Base-by-base conservation (phyloP, 345 rosid species). In the Brassica cretica region DNA sequence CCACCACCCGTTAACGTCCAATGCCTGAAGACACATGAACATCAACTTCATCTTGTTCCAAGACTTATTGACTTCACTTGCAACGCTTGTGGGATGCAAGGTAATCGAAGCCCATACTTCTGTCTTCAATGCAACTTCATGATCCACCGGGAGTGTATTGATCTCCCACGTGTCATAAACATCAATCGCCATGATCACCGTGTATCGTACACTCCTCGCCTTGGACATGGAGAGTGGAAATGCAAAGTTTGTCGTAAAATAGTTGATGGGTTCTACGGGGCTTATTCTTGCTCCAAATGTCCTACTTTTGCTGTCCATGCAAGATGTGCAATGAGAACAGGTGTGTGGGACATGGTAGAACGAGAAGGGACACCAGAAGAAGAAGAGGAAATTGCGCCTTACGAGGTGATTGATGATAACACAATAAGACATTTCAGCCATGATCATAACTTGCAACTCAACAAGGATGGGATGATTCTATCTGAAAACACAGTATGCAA, bases 371-470 rank as follows among this genome's bases (percentile, higher is more conserved):
- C 16, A n/a, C 56, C 56, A 0, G 56, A 51, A 51, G 79, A 49
- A 14, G 55, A 68, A 5, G 68, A 58, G 5, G 19, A 15, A 27
- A 2, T 25, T n/a, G 12, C 39, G 0, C 74, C 64, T 5, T 76
- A 46, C 21, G 55, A 46, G 64, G 64, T 19, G 64, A 24, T 69
- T 62, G 74, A 76, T 69, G 74, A 9, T 14, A 9, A 1, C 8
- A 69, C 55, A 0, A 76, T 76, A 2, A 69, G 33, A 32, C 79
- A 76, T 76, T 68, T 68, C 2, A 30, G 68, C 64, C 69, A 76
- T 69, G 39, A 68, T 18, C 56, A 51, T 51, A 51, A 51, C 8
- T 51, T 51, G n/a, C 56, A n/a, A 1, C n/a, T 51, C 56, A 46
- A 60, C 33, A 68, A 59, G 2, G 68, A 67, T 67, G 79, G 16